These are phyloP conservation scores for Neofusicoccum umdonicola DNA, from an alignment of 2,329 filamentous ascomycete species.

Conservation along the genomic window DNA sequence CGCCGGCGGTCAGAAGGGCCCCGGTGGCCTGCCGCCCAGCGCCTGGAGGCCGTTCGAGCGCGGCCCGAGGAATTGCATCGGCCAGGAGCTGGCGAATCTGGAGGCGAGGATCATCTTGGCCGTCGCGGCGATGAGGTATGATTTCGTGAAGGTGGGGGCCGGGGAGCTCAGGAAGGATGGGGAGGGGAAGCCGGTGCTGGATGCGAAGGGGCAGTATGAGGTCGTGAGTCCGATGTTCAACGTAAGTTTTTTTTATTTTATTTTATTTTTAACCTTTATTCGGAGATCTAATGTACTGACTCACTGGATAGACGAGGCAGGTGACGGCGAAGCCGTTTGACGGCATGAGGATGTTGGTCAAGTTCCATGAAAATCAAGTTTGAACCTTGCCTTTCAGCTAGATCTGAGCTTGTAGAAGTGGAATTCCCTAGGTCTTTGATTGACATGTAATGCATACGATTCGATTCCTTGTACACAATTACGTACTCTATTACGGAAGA, in stretches of 20 bases:
- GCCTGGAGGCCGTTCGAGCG: slow-evolving; percentile 40
- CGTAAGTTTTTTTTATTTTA: slow-evolving; percentile 24
- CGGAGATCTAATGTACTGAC: not conserved
- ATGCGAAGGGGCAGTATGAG: slow-evolving; percentile 29
- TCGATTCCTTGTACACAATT: no score
- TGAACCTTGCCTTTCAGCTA: no score
- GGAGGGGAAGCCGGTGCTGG: slow-evolving; percentile 26
- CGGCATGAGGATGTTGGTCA: slow-evolving; percentile 27
- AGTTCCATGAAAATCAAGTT: not conserved
- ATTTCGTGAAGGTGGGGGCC: slow-evolving; percentile 35
- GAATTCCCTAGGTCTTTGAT: no score
- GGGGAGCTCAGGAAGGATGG: slow-evolving; percentile 29
- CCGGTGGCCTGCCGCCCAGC: slow-evolving; percentile 22
- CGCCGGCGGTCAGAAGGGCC: slow-evolving; percentile 20
- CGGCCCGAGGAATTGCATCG: slow-evolving; percentile 39
- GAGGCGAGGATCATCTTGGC: slow-evolving; percentile 33
- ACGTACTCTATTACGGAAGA: no score
- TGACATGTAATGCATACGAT: no score
- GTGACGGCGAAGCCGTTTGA: slow-evolving; percentile 34
- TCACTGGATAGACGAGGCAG: slow-evolving; percentile 25
- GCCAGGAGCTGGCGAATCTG: slow-evolving; percentile 36
- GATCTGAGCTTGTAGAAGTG: no score
- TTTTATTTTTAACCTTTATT: no score
- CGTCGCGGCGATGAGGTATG: slow-evolving; percentile 24
- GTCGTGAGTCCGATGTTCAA: slow-evolving; percentile 32